phyloP scores from a whole-genome alignment of 176 grass and related monocot genomes.

The Bolboschoenus planiculmis region DNA sequence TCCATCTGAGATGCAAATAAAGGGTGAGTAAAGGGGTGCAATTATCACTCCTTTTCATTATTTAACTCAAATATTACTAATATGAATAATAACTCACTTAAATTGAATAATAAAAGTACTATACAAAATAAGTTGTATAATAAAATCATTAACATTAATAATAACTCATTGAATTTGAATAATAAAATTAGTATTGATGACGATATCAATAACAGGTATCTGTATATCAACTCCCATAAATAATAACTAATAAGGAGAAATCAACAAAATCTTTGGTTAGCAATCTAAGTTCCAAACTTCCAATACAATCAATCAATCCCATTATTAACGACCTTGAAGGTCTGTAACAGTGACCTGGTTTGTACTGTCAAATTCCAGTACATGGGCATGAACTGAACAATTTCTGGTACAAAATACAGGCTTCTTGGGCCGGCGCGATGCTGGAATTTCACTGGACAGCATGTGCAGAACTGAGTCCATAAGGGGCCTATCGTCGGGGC shows the following conservation, averaged over 20 bases:
- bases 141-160: too few relatives aligned
- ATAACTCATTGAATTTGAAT: too few relatives aligned
- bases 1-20: too few relatives aligned
- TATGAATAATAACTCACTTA: too few relatives aligned
- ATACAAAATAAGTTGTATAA: too few relatives aligned
- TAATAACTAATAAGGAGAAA: neutral
- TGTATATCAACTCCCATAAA: too few relatives aligned
- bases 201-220: too few relatives aligned
- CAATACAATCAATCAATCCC: neutral
- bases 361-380: neutral
- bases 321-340: conserved; percentile 9
- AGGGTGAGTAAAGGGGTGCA: too few relatives aligned
- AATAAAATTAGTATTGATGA: too few relatives aligned
- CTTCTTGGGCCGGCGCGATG: conserved; percentile 26
- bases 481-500: conserved; percentile 30
- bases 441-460: conserved; percentile 29
- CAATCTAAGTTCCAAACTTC: neutral
- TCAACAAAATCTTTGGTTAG: neutral
- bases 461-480: conserved; percentile 33
- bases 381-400: neutral
- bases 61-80: too few relatives aligned
- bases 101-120: too few relatives aligned
- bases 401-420: conserved; percentile 26
- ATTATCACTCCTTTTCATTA: too few relatives aligned
- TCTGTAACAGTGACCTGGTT: conserved; percentile 6